Evolutionary conservation across 371 early-diverging fungal genomes (phyloP), one percentile per base, ranked within the genome.

Genomic region (Syncephalis plumigaleata): DNA sequence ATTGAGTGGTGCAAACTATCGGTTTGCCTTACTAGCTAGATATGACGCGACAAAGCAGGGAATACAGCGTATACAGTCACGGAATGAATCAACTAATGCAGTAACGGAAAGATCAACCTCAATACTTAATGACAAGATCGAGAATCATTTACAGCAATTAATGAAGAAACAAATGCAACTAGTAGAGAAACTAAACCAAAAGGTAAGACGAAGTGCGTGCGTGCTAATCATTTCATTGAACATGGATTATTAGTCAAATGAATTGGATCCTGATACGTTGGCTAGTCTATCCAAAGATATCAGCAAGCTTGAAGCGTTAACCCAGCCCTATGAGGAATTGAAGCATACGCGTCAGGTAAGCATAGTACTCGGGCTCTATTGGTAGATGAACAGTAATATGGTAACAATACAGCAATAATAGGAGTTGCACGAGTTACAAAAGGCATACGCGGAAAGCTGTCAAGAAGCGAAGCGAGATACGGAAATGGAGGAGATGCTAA

Each of bases 401-500:
- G 22, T 18, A 45, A n/a, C 25, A 8, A 45, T 16, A 26, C 45
- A 9, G 8, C 3, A 18, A 27, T 36, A 16, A 4, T 31, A 54
- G 55, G 68, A 67, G 52, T 54, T 61, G 1, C 23, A 36, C 1
- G 68, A 66, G 46, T 49, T 66, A 20, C 50, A 64, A 16, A 50
- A 47, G 24, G 59, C 66, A 53, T 47, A 39, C 11, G 16, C 20
- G 18, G 21, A 42, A 23, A 40, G 13, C 31, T 31, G 31, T 31
- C 31, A 31, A 31, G 31, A 31, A 31, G 4, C 31, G 11, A 31
- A 31, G 4, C 4, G 31, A 42, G 67, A 74, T 39, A 44, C 57
- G 9, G 78, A 75, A 21, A 60, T 79, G 56, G 31, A 64, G 16
- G 66, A 69, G 25, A 55, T 79, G 53, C 73, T 75, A 1, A 58